These are phyloP conservation scores for Globisporangium radiosum DNA, from an alignment of 352 stramenopile genomes.

Conservation along the genomic window DNA sequence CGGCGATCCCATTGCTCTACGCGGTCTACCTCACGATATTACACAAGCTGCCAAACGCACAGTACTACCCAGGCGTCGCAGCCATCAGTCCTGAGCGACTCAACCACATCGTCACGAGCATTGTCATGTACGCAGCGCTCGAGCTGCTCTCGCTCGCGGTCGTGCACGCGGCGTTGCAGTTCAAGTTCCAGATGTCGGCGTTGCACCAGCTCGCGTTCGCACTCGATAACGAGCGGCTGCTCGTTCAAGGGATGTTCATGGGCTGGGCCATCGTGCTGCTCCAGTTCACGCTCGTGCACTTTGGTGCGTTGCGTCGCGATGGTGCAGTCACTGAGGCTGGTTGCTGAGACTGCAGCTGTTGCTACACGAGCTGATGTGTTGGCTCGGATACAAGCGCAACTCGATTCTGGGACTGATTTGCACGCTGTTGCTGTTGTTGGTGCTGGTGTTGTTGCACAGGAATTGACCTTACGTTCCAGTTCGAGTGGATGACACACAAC, in stretches of 20 bases:
- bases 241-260: neutral
- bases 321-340: too few species aligned
- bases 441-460: neutral
- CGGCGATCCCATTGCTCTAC: neutral
- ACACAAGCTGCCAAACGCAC: neutral
- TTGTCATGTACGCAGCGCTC: conserved; percentile 16
- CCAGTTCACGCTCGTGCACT: conserved; percentile 1
- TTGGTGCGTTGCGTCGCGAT: neutral
- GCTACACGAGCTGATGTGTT: neutral
- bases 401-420: too few species aligned
- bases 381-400: neutral
- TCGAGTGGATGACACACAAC: neutral
- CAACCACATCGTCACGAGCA: neutral
- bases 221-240: conserved; percentile 6
- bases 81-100: conserved; percentile 9
- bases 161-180: conserved; percentile 10
- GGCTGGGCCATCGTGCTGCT: neutral
- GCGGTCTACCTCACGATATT: neutral
- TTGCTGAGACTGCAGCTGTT: too few species aligned
- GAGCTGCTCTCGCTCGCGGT: conserved; percentile 16
- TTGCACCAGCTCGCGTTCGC: conserved; percentile 34
- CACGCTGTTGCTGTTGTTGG: neutral
- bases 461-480: neutral
- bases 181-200: conserved; percentile 17
- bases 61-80: conserved; percentile 4